Evolutionary conservation across 768 basidiomycete species (phyloP).

Genomic region (Tulasnella sp.): DNA sequence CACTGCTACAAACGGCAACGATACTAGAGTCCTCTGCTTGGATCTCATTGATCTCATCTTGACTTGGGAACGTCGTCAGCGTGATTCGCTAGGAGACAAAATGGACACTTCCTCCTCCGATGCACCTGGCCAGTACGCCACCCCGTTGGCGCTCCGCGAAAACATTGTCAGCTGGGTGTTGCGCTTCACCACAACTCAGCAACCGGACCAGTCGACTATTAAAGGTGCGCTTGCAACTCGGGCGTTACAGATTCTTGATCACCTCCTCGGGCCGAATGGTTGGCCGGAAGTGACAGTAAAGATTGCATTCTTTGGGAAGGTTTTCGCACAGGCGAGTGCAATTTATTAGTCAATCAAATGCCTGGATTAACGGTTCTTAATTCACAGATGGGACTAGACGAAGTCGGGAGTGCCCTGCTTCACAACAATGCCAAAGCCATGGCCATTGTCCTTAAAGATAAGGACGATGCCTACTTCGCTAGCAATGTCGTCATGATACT

Average conservation of each 20-base stretch:
- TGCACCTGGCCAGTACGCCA: conserved; percentile 41
- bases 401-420: conserved; percentile 2
- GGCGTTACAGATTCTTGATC: conserved; percentile 39
- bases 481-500: conserved; percentile 62
- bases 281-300: conserved; percentile 92
- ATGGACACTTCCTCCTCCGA: conserved; percentile 15
- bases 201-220: conserved; percentile 36
- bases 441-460: conserved; percentile 72
- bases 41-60: conserved; percentile 89
- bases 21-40: conserved; percentile 77
- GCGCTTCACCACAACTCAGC: conserved; percentile 64
- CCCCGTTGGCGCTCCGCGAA: conserved; percentile 72
- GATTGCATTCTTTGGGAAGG: conserved; percentile 75
- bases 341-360: neutral
- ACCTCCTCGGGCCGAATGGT: conserved; percentile 68
- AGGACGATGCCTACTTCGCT: conserved; percentile 72
- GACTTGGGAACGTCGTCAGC: conserved; percentile 74
- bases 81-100: conserved; percentile 24
- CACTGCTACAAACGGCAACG: conserved; percentile 47
- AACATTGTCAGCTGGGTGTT: conserved; percentile 91
- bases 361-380: neutral
- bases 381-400: conserved; percentile 8
- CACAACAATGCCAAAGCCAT: conserved; percentile 47
- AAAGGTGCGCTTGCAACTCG: conserved; percentile 29
- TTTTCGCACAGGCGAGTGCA: conserved; percentile 61